Base-by-base conservation (phyloP, 352 stramenopile genomes). In the Thalassiosira livingstoniorum region DNA sequence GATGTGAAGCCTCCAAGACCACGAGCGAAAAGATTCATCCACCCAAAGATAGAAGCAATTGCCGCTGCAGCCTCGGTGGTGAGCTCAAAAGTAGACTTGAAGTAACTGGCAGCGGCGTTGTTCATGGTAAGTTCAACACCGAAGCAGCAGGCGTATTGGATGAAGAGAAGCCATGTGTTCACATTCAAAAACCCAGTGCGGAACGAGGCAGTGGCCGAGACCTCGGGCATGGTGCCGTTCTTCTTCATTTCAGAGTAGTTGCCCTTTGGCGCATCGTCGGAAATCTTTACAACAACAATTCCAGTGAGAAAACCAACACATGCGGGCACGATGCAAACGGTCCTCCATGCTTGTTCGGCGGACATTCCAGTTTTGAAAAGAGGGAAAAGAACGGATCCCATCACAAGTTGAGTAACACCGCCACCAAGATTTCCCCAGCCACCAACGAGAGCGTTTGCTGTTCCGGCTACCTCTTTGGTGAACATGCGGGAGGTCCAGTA, bases 401-500 rank as follows among this genome's bases (percentile, higher is more conserved):
- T 92, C 55, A 98, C 81, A 37, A 98, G 84, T 75, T 97, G 95
- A 21, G 96, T 90, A 10, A 88, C 84, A 34, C 94, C 97, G 71
- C 97, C 97, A 72, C 97, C 97, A 39, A 98, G 92, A 70, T 98
- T 96, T 11, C 96, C 97, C 84, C 97, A 94, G 55, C 97, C 97
- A 32, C 91, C 97, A 0, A 93, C 94, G 42, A 98, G 94, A 45
- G 96, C 97, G 75, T 98, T 98, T 62, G 95, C 96, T 2, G 95
- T 96, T 76, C 96, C 97, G 2, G 96, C 96, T 55, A 98, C 93
- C 81, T 98, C 96, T 69, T 95, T 96, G 13, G 94, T 94, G 81
- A 99, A 99, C 75, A 98, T 98, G 25, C 82, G 96, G 91, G 61
- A 96, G 0, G 96, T 97, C 97, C 97, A 99, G 87, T 96, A 98